Evolutionary conservation across 192 early-diverging fungal genomes (phyloP), one percentile per base, ranked within the genome.

Genomic region (Coemansia aciculifera): DNA sequence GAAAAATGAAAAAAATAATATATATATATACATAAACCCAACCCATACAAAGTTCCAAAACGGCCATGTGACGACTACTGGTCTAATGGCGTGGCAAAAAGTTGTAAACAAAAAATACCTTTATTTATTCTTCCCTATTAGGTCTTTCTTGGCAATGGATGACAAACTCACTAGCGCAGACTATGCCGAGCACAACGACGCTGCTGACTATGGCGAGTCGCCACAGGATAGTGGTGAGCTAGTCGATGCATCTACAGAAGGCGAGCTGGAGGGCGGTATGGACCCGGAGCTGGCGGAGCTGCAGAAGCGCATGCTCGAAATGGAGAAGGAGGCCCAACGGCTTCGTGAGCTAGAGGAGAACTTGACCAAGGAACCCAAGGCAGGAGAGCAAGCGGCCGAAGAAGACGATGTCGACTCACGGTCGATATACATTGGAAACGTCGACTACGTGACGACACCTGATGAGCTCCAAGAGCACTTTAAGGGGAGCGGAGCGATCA

Each of bases 391-490:
- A 27, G 66, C 63, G 4, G 68, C 63, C 5, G 72, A 71, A 12
- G 63, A 60, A 19, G 76, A 78, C 37, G 84, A 85, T 40, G 89
- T 91, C 21, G 96, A 99, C 49, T 66, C 77, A 15, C 84, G 96
- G 71, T 98, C 95, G 31, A 90, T 97, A 56, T 97, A 97, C 74
- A 92, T 98, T 27, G 94, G 96, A 37, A 97, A 95, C 84, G 95
- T 98, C 29, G 97, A 99, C 78, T 99, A 98, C 84, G 85, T 81
- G 43, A 85, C 94, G 27, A 95, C 95, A 59, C 95, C 97, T 17
- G 96, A 98, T 69, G 94, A 98, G 66, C 85, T 99, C 36, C 95
- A 98, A 75, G 89, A 88, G 36, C 95, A 96, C 71, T 99, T 99
- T 67, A 91, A 95, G 78, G 86, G 92, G 8, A 97, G 95, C 77